Evolutionary conservation across 495 filamentous ascomycete species (phyloP).

Genomic region (Glonium stellatum): DNA sequence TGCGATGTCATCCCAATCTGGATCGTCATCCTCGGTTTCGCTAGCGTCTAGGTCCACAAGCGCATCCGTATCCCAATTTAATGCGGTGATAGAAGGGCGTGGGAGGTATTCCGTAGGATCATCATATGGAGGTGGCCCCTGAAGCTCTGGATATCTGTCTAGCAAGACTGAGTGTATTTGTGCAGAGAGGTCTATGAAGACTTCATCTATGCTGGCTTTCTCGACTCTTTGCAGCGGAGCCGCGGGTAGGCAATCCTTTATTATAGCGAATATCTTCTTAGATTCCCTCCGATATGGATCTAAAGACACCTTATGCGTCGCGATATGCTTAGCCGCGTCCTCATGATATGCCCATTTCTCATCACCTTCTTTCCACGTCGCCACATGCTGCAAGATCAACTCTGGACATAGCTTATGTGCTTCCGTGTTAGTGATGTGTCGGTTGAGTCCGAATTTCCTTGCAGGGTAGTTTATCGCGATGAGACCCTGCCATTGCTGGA

Average conservation of each 20-base stretch:
- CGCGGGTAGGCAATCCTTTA: slow-evolving; percentile 64
- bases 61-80: slow-evolving; percentile 77
- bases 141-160: slow-evolving; percentile 69
- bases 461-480: slow-evolving; percentile 97
- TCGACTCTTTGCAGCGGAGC: slow-evolving; percentile 64
- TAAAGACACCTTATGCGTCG: slow-evolving; percentile 83
- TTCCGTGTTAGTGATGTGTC: slow-evolving; percentile 68
- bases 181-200: slow-evolving; percentile 83
- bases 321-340: slow-evolving; percentile 67
- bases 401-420: slow-evolving; percentile 85
- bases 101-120: slow-evolving; percentile 68
- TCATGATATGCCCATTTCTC: slow-evolving; percentile 83
- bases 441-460: slow-evolving; percentile 65
- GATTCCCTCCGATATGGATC: slow-evolving; percentile 89
- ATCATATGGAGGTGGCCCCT: slow-evolving; percentile 55
- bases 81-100: slow-evolving; percentile 60
- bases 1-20: slow-evolving; percentile 93
- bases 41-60: slow-evolving; percentile 67
- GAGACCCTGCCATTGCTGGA: slow-evolving; percentile 82
- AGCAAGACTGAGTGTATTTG: slow-evolving; percentile 71
- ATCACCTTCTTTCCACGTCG: slow-evolving; percentile 89
- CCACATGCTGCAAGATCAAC: slow-evolving; percentile 83
- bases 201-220: slow-evolving; percentile 87
- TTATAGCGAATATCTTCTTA: slow-evolving; percentile 68
- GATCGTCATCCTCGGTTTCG: slow-evolving; percentile 70